A percentile compares a stretch with the other conserved stretches of the same genome.
These are phyloP conservation scores for Elsinoe batatas DNA, from an alignment of 2,329 filamentous ascomycete genomes.

Conservation along the genomic window DNA sequence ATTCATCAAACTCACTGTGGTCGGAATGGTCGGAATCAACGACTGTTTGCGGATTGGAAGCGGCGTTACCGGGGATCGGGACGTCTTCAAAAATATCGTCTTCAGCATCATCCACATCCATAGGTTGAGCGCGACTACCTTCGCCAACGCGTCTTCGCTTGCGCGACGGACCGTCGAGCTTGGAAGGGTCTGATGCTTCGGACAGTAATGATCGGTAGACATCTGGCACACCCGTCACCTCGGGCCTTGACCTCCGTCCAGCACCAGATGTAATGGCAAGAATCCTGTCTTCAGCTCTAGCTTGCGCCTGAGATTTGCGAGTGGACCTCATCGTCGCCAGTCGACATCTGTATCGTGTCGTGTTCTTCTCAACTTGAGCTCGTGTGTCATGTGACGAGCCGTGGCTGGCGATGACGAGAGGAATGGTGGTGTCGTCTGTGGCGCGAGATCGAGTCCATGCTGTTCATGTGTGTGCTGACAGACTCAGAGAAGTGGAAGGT, in stretches of 20 bases:
- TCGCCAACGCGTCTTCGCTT: slow-evolving; percentile 14
- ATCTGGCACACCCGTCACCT: slow-evolving; percentile 10
- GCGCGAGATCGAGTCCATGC: too few relatives aligned
- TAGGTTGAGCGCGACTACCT: background rate
- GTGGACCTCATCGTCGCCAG: background rate
- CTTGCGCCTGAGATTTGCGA: slow-evolving; percentile 13
- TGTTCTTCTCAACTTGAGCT: background rate
- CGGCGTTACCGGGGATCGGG: background rate
- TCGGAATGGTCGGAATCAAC: slow-evolving; percentile 40
- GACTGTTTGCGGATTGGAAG: slow-evolving; percentile 13
- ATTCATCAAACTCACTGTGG: slow-evolving; percentile 47
- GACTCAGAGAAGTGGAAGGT: too few relatives aligned
- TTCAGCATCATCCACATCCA: background rate
- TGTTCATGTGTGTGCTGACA: too few relatives aligned
- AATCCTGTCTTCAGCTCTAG: slow-evolving; percentile 15
- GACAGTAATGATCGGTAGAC: slow-evolving; percentile 15
- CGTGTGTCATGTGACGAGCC: background rate
- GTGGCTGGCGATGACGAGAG: too few relatives aligned
- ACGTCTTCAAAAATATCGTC: slow-evolving; percentile 9
- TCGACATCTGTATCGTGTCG: background rate
- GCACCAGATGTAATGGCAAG: slow-evolving; percentile 12
- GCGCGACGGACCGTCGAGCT: slow-evolving; percentile 10
- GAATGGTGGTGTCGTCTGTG: background rate
- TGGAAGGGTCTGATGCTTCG: slow-evolving; percentile 13
- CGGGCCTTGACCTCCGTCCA: background rate